These are phyloP conservation scores for Amphirosellinia nigrospora DNA, from an alignment of 495 filamentous ascomycete genomes.

Conservation along the genomic window DNA sequence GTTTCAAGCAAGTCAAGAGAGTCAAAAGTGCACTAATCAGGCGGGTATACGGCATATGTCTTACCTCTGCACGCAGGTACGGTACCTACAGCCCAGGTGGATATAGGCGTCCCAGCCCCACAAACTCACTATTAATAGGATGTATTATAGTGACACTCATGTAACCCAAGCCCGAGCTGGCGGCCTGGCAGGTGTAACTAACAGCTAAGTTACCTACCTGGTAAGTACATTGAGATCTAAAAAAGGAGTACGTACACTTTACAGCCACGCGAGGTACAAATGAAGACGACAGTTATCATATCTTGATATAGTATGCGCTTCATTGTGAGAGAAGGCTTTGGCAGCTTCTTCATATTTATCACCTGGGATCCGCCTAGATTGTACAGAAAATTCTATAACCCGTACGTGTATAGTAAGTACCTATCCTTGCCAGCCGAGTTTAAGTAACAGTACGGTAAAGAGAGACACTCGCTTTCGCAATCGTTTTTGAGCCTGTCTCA, in stretches of 20 bases:
- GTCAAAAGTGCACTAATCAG: background rate
- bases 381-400: no score
- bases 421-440: background rate
- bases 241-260: no score
- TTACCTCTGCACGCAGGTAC: conserved; percentile 10
- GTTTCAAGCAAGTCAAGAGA: conserved; percentile 11
- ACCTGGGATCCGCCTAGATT: no score
- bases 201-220: no score
- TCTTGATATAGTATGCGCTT: background rate
- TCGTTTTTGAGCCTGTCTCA: background rate
- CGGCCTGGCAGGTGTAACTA: background rate
- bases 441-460: background rate
- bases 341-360: background rate
- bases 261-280: no score
- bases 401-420: background rate
- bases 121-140: background rate
- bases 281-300: background rate
- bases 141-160: background rate
- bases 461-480: conserved; percentile 6
- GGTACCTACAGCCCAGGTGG: background rate
- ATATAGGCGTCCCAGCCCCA: background rate
- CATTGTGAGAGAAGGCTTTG: background rate
- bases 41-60: background rate
- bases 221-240: background rate
- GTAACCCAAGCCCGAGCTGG: background rate